phyloP scores from a whole-genome alignment of 805 yeast species.

The Lipomyces yamadae region DNA sequence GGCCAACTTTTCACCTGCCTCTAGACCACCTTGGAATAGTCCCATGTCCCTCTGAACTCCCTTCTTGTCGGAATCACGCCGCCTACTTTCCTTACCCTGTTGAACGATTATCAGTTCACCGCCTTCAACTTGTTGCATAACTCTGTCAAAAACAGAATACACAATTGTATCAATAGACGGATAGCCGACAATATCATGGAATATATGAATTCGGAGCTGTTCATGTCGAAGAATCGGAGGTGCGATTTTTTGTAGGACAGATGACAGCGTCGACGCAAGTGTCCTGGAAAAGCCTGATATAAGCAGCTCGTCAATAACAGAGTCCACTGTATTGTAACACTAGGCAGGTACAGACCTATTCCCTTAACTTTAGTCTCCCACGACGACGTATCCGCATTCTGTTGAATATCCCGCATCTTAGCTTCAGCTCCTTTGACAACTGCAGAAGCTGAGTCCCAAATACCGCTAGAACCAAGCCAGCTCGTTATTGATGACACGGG shows the following conservation, averaged over 20 bases:
- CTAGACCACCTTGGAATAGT: constrained; percentile 72
- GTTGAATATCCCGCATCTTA: constrained; percentile 47
- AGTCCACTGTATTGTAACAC: constrained; percentile 31
- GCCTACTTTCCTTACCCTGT: constrained; percentile 50
- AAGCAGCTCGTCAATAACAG: constrained; percentile 32
- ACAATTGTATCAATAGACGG: constrained; percentile 56
- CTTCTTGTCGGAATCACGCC: constrained; percentile 45
- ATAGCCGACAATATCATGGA: constrained; percentile 54
- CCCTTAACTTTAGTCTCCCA: constrained; percentile 40
- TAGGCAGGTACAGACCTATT: constrained; percentile 25
- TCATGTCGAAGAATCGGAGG: constrained; percentile 53
- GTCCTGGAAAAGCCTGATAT: constrained; percentile 38
- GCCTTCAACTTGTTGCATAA: constrained; percentile 73
- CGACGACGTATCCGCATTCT: constrained; percentile 40
- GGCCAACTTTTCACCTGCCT: constrained; percentile 87
- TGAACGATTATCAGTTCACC: constrained; percentile 61
- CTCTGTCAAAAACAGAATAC: constrained; percentile 55
- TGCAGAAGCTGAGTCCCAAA: constrained; percentile 50
- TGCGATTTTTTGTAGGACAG: constrained; percentile 51
- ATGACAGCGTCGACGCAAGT: constrained; percentile 46
- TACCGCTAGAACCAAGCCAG: constrained; percentile 44
- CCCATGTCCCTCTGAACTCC: constrained; percentile 57
- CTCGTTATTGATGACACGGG: constrained; percentile 31
- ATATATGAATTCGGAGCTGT: constrained; percentile 51
- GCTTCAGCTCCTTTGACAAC: constrained; percentile 53